Conservation (phyloP, 331 rosid genomes). For the Saraca asoca region DNA sequence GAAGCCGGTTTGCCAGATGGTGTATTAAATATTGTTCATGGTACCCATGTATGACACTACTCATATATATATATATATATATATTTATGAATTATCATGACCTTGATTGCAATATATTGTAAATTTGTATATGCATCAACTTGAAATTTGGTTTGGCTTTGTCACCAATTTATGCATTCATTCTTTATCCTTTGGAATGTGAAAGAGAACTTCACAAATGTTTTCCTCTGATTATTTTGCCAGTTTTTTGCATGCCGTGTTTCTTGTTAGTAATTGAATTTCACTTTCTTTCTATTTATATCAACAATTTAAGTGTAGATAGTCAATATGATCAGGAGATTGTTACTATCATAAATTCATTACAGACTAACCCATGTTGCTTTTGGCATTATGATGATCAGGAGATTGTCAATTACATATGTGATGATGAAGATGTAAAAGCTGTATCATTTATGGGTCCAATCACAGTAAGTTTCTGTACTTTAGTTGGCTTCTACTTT, state of each 20-base stretch:
- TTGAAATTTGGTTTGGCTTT: slow-evolving; percentile 14
- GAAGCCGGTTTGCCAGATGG: slow-evolving; percentile 79
- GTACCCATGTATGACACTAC: slow-evolving; percentile 50
- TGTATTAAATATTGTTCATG: slow-evolving; percentile 66
- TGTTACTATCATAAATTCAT: slow-evolving; percentile 42
- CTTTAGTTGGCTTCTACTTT: background rate
- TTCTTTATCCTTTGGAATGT: background rate
- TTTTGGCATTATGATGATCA: slow-evolving; percentile 38
- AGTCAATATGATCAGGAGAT: slow-evolving; percentile 47
- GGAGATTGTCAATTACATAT: slow-evolving; percentile 56
- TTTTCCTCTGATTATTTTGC: background rate
- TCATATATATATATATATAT: no score
- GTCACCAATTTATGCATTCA: background rate
- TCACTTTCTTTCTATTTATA: background rate
- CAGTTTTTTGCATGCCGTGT: background rate
- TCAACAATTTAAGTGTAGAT: slow-evolving; percentile 17
- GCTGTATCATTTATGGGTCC: slow-evolving; percentile 58
- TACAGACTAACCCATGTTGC: background rate
- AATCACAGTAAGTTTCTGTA: slow-evolving; percentile 48
- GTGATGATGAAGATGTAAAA: slow-evolving; percentile 65
- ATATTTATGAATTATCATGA: slow-evolving; percentile 10
- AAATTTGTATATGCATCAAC: slow-evolving; percentile 9
- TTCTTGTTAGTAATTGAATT: background rate
- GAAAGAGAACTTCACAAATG: background rate
- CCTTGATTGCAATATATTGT: slow-evolving; percentile 1